Base-by-base conservation (phyloP, 257 asterid genomes). In the Solanum piurae region DNA sequence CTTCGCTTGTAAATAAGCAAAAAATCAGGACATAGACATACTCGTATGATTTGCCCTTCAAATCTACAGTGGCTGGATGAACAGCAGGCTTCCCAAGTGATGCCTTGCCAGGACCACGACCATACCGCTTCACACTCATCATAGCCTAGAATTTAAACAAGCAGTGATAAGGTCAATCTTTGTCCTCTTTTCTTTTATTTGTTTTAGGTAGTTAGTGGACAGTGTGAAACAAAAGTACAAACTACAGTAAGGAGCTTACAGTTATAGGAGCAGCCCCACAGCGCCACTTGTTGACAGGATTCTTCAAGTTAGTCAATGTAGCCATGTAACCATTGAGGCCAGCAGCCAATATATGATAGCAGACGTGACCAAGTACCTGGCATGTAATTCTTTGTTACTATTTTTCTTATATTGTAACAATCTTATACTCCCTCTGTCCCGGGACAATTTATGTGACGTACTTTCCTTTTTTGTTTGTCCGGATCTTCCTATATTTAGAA, bases 181-280 rank as follows among this genome's bases (percentile, higher is more conserved):
- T 80, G 20, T 42, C 84, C 27, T 27, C 64, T 44, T 79, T 25
- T 79, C 64, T 27, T 44, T 25, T 79, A 31, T 76, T 76, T 12
- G 8, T 37, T 3, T 77, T n/a, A 25, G 25, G 25, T 46, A 29
- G 68, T 0, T 46, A 44, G 1, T 1, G 29, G 68, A 49, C 66
- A 29, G 27, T 5, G 68, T 80, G 85, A 9, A 44, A 46, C 11
- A 46, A 5, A 37, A 49, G 69, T 29, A 18, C 42, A 80, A 49
- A 49, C 16, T 80, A 80, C 1, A 80, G 55, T 74, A 76, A 83
- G 73, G 80, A 91, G 84, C 94, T 36, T 91, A 97, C 99, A 2
- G 99, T 92, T 86, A 95, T 94, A 44, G 99, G 99, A 92, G 99
- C 98, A 92, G 99, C 99, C 62, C 94, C 99, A 84, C 99, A 97